Base-by-base conservation (phyloP, 371 early-diverging fungal species). In the Gilbertella persicaria region DNA sequence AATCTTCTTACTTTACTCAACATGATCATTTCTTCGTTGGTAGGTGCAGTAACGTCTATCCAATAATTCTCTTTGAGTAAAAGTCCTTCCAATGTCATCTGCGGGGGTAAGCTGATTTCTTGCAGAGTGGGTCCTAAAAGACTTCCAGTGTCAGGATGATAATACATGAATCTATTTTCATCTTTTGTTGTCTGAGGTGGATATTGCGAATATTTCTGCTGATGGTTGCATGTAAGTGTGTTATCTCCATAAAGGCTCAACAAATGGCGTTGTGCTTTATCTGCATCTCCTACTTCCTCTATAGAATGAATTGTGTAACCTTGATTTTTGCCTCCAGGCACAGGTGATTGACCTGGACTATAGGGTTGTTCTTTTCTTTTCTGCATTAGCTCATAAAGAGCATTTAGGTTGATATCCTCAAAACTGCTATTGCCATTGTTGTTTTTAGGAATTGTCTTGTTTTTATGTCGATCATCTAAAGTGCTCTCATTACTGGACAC, bases 31-130 rank as follows among this genome's bases (percentile, higher is more conserved):
- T 96, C 97, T 10, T 77, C 70, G 23, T 79, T 67, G 4, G 91
- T 86, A 0, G 95, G 94, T 4, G 82, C 78, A 12, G 84, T 75
- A n/a, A 95, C 83, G 60, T 96, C 94, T 13, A 95, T 70, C 97
- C 97, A 94, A 64, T 91, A 94, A 51, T 76, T 83, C n/a, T 80
- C 82, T 37, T 78, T 74, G 19, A 73, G 58, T 30, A 86, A 61
- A 44, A 84, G 63, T 14, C 68, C 67, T 9, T 74, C 69, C 2
- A 84, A 43, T 0, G 71, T 62, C 30, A 53, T 17, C 4, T 58
- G 45, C 9, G 55, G 37, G 2, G 48, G 54, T 10, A 59, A 24
- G 8, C 56, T 62, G 8, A 75, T 35, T 6, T 60, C 60, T 10
- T 60, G 24, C 6, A 75, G 21, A 2, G 64, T 55, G 21, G 45